phyloP scores from a whole-genome alignment of 1,284 basidiomycete species.

The Sphagnurus paluster region DNA sequence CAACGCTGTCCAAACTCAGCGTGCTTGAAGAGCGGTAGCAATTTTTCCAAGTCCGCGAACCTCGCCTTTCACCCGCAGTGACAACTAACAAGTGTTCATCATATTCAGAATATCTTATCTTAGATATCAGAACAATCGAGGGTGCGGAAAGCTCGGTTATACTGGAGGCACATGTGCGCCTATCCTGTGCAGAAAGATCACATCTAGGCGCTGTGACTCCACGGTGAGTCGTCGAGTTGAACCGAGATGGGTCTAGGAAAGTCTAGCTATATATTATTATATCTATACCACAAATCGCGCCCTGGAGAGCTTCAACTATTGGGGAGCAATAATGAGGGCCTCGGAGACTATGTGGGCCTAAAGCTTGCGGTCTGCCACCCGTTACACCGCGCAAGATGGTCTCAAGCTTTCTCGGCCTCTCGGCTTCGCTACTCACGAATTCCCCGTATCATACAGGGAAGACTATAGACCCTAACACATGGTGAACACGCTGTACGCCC shows the following conservation, averaged over 20 bases:
- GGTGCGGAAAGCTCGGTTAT: constrained; percentile 3
- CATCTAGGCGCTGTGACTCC: background rate
- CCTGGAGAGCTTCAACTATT: too few relatives aligned
- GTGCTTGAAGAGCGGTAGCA: too few relatives aligned
- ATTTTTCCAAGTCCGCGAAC: constrained; percentile 23
- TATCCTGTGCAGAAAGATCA: background rate
- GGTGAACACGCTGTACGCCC: constrained; percentile 20
- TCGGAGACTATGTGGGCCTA: too few relatives aligned
- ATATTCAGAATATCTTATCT: constrained; percentile 1
- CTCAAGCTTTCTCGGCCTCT: background rate
- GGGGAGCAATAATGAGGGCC: too few relatives aligned
- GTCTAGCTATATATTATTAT: background rate
- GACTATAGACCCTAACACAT: constrained; percentile 17
- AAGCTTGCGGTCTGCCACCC: too few relatives aligned
- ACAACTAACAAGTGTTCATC: background rate
- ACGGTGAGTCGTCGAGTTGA: background rate
- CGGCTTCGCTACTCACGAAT: constrained; percentile 1
- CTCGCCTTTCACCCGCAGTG: background rate
- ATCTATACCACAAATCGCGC: too few relatives aligned
- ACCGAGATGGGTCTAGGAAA: background rate
- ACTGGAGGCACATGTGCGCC: background rate
- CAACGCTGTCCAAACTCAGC: too few relatives aligned
- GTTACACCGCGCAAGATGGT: background rate
- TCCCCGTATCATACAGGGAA: constrained; percentile 3
- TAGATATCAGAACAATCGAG: constrained; percentile 13